Evolutionary conservation across 129 eudicot species (phyloP), one percentile per base, ranked within the genome.

Genomic region (Lonicera japonica): DNA sequence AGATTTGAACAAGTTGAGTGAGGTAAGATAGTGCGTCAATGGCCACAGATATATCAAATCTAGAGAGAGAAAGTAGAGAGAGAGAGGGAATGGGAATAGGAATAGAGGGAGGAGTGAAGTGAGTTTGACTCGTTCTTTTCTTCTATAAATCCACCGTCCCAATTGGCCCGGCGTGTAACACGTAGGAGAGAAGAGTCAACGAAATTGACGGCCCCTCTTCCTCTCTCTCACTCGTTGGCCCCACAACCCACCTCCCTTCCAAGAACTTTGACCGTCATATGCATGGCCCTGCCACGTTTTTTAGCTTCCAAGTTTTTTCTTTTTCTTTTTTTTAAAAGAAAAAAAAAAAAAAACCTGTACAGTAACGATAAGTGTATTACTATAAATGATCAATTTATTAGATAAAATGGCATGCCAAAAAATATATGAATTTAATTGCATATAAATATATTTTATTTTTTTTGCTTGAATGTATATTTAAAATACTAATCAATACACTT

Each of bases 1-100:
- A 66, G 43, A 64, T 16, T 70, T 45, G 29, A 52, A 70, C 57
- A 24, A 6, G 72, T 19, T 46, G 1, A 67, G 61, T 70, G 74
- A 70, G 65, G 77, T 73, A 58, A 73, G 82, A 62, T 62, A 67
- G 65, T 76, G 79, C 76, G 75, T 76, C 74, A 73, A 72, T 54
- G 34, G 72, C 19, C n/a, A 79, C 75, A 75, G 24, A 19, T 71
- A 19, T 71, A 72, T 19, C 75, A 61, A 39, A 51, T 14, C 20
- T 45, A 45, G 62, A 41, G 40, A 20, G 52, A 36, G 51, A 69
- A 24, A 13, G 52, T 14, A 48, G 61, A 56, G 75, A 15, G 73
- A 43, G 73, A 21, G 36, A 29, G 4, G 6, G 36, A 29, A 6
- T 1, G 36, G 36, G 36, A 29, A 29, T 29, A 29, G 36, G 36